A percentile compares a stretch with the other conserved stretches of the same genome.
phyloP scores from a whole-genome alignment of 1,284 basidiomycete species.

The Rugiboletus extremiorientalis region DNA sequence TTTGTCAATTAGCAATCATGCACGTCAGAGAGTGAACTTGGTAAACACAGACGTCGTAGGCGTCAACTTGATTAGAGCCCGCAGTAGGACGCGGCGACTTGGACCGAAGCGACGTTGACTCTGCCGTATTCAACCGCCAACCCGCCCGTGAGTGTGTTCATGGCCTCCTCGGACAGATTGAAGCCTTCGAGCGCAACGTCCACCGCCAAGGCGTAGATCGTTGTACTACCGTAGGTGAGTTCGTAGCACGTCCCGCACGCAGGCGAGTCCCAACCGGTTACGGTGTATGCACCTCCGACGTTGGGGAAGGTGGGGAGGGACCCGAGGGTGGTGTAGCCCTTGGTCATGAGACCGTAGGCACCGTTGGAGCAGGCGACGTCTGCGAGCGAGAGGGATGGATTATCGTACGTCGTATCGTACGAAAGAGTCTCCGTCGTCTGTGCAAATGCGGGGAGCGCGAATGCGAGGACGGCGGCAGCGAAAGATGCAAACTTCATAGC shows the following conservation, averaged over 20 bases:
- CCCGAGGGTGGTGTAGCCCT: conserved; percentile 44
- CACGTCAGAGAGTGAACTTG: too few species aligned
- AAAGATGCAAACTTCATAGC: conserved; percentile 7
- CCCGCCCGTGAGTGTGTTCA: conserved; percentile 36
- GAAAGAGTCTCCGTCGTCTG: conserved; percentile 14
- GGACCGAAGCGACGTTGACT: conserved; percentile 17
- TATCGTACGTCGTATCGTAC: conserved; percentile 43
- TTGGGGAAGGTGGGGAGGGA: conserved; percentile 49
- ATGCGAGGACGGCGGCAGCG: conserved; percentile 7
- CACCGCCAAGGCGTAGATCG: conserved; percentile 31
- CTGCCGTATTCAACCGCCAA: conserved; percentile 29
- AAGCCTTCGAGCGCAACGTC: conserved; percentile 35
- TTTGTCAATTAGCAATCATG: conserved; percentile 21
- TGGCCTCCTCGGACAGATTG: conserved; percentile 36
- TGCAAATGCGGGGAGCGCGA: conserved; percentile 19
- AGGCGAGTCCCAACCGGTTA: conserved; percentile 34
- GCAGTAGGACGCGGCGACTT: conserved; percentile 28
- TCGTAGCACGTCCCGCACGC: conserved; percentile 39
- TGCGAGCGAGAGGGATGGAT: conserved; percentile 31
- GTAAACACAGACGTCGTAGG: background rate
- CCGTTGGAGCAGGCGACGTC: conserved; percentile 52
- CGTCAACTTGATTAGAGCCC: conserved; percentile 12
- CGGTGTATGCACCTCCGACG: conserved; percentile 45
- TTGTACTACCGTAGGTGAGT: conserved; percentile 25
- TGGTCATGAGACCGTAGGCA: conserved; percentile 38